These are phyloP conservation scores for Dryas integrifolia DNA, from an alignment of 331 rosid genomes.

Conservation along the genomic window DNA sequence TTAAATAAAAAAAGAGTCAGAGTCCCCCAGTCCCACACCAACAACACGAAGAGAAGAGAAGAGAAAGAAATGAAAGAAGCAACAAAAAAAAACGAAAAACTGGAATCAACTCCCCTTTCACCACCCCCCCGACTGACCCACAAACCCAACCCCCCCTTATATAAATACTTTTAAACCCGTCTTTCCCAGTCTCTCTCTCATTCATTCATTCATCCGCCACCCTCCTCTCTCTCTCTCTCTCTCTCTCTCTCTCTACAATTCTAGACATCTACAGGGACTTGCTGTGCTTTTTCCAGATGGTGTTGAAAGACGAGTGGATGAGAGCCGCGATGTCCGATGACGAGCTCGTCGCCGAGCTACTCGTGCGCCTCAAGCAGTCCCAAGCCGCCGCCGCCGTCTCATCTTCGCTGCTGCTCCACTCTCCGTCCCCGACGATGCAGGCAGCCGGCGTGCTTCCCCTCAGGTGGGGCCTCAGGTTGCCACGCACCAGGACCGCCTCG, in stretches of 20 bases:
- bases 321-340: constrained; percentile 68
- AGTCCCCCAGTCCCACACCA: constrained; percentile 34
- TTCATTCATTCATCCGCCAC: constrained; percentile 42
- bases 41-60: constrained; percentile 15
- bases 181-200: constrained; percentile 22
- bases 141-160: background rate
- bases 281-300: constrained; percentile 18
- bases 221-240: constrained; percentile 20
- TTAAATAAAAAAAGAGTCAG: constrained; percentile 11
- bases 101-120: constrained; percentile 3
- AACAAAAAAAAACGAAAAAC: constrained; percentile 24
- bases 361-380: constrained; percentile 31
- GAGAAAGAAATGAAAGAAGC: background rate
- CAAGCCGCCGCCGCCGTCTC: background rate
- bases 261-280: too few species aligned
- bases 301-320: constrained; percentile 52
- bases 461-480: constrained; percentile 58
- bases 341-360: constrained; percentile 54
- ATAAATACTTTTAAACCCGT: constrained; percentile 21
- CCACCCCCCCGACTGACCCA: background rate
- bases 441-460: constrained; percentile 20
- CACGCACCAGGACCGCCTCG: constrained; percentile 43
- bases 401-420: constrained; percentile 26
- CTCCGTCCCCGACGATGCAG: constrained; percentile 20
- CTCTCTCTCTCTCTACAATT: background rate